Base-by-base conservation (phyloP, 2,329 filamentous ascomycete species). In the Daldinia sp. region DNA sequence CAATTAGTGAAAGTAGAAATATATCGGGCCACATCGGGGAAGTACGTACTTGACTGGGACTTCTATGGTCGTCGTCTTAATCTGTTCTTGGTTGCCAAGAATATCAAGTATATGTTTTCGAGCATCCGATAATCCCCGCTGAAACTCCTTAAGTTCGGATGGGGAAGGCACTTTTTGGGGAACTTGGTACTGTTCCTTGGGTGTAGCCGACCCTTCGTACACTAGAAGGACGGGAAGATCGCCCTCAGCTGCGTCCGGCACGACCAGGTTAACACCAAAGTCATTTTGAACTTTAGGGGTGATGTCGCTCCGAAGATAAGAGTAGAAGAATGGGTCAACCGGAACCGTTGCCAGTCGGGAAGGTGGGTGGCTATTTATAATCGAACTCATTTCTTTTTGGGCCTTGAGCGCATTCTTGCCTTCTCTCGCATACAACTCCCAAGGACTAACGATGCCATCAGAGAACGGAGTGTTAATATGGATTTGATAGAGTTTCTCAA, bases 371-470 rank as follows among this genome's bases (percentile, higher is more conserved):
- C 87, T 86, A 63, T 86, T 86, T 69, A 94, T 86, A 61, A 95
- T 85, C 70, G 86, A 87, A 74, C 87, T 89, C 72, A 95, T 89
- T 71, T 93, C 91, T 5, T 86, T 86, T 72, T 91, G 89, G 6
- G 90, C 91, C 70, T 89, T 88, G 74, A 92, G 87, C 25, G 86
- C 85, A 74, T 93, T 96, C 82, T 95, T 96, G 68, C 90, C 89
- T 71, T 97, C 91, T 34, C 90, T 86, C 5, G 92, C 92, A 78
- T 94, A 97, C 56, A 98, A 85, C 75, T 97, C 90, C 93, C 94
- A 97, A 0, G 89, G 89, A 43, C 91, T 86, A 9, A 87, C 87
- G 32, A 89, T 89, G 43, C 92, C 87, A 50, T 85, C 82, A 2
- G 86, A 85, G 66, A 85, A 85, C 0, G 93, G 92, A 1, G 93